Conservation (phyloP, 169 alveolate genomes). For the Plasmodium coatneyi region DNA sequence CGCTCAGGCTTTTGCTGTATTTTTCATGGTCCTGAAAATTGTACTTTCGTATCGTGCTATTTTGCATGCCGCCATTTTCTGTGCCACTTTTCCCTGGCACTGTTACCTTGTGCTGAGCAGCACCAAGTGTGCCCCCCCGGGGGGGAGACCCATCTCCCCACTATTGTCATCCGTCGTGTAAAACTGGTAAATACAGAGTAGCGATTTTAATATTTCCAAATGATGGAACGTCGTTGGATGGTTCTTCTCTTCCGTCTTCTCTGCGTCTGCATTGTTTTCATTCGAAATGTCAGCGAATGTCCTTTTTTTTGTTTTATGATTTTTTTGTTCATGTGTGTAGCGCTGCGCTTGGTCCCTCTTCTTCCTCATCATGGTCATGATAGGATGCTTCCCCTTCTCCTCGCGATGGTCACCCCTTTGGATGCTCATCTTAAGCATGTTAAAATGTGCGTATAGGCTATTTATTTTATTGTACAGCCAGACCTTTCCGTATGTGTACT, state of each 20-base stretch:
- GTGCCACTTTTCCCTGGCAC: neutral
- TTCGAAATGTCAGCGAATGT: constrained; percentile 14
- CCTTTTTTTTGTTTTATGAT: neutral
- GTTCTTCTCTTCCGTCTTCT: neutral
- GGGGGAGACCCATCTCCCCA: neutral
- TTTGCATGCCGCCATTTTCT: neutral
- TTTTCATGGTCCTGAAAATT: constrained; percentile 15
- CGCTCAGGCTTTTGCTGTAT: constrained; percentile 7
- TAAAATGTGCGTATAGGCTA: constrained; percentile 3
- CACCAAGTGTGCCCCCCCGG: neutral
- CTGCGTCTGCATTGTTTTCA: neutral
- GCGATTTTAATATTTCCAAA: constrained; percentile 24
- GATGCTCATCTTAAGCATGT: neutral
- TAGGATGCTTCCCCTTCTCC: neutral
- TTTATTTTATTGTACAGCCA: constrained; percentile 42
- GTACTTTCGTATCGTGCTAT: neutral
- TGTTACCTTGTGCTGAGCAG: neutral
- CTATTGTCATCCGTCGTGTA: constrained; percentile 5
- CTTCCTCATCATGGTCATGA: neutral
- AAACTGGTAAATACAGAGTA: constrained; percentile 42
- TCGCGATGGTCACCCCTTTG: neutral
- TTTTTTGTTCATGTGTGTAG: constrained; percentile 11
- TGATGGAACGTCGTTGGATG: constrained; percentile 9
- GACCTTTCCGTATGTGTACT: neutral
- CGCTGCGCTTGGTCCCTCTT: neutral